Evolutionary conservation across 331 rosid genomes (phyloP).

Genomic region (Prunus yedoensis): DNA sequence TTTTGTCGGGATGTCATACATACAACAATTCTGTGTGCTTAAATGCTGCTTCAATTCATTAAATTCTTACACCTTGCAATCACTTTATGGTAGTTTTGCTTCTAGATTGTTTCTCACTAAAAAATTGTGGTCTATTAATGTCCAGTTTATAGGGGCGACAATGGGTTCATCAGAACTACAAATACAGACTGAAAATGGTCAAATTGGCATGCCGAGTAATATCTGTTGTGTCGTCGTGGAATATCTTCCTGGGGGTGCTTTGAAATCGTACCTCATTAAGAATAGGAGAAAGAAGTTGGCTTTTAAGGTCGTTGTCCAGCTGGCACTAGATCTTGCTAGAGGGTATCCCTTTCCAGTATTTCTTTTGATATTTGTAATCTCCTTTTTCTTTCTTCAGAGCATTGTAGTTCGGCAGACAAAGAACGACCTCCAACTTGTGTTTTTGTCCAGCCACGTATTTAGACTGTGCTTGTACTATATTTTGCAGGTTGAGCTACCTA

Average conservation of each 20-base stretch:
- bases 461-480: conserved; percentile 14
- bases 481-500: conserved; percentile 85
- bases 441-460: conserved; percentile 16
- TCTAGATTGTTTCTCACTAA: not conserved
- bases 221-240: conserved; percentile 94
- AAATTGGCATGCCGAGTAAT: conserved; percentile 83
- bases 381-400: conserved; percentile 15
- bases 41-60: not conserved
- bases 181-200: conserved; percentile 86
- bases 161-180: conserved; percentile 92
- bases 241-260: conserved; percentile 89
- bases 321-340: conserved; percentile 96
- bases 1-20: not conserved
- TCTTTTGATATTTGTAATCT: not conserved
- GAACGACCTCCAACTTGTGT: not conserved
- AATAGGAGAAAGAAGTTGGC: conserved; percentile 92
- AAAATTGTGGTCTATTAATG: conserved; percentile 13
- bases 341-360: conserved; percentile 51
- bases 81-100: not conserved
- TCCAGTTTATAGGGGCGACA: conserved; percentile 95
- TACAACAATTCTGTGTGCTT: not conserved
- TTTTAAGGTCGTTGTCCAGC: conserved; percentile 84
- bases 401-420: conserved; percentile 21
- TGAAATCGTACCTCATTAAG: conserved; percentile 83
- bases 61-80: not conserved